A percentile compares a stretch with the other conserved stretches of the same genome.
Evolutionary conservation across 805 yeast species (phyloP).

Genomic region (Tetrapisispora pingtungensis): DNA sequence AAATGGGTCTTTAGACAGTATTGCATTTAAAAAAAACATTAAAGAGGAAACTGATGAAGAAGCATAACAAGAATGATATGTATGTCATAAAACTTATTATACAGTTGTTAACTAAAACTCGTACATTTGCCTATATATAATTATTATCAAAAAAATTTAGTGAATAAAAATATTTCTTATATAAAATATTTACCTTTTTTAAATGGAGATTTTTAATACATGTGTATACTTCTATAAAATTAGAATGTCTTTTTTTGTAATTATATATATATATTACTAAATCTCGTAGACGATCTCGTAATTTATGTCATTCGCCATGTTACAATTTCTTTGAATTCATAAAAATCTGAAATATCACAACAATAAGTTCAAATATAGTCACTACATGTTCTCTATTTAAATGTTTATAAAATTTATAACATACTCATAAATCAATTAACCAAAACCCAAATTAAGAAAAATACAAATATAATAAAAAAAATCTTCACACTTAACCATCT

Average conservation of each 20-base stretch:
- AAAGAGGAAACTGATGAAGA: not conserved
- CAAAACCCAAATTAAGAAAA: slow-evolving; percentile 69
- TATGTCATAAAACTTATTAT: too few relatives aligned
- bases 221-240: too few relatives aligned
- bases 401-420: not conserved
- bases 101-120: not conserved
- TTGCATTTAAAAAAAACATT: not conserved
- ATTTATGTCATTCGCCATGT: too few relatives aligned
- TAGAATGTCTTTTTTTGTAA: too few relatives aligned
- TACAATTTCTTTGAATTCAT: too few relatives aligned
- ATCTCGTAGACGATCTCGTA: too few relatives aligned
- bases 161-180: not conserved
- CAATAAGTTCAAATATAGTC: not conserved
- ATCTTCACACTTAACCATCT: slow-evolving; percentile 87
- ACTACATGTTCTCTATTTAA: not conserved
- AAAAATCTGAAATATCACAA: not conserved
- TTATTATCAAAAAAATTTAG: not conserved
- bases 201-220: too few relatives aligned
- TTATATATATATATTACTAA: too few relatives aligned
- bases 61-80: too few relatives aligned
- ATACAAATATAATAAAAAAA: slow-evolving; percentile 74
- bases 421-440: slow-evolving; percentile 38
- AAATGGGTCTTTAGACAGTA: slow-evolving; percentile 55
- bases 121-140: not conserved
- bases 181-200: not conserved